A percentile compares a stretch with the other conserved stretches of the same genome.
Evolutionary conservation across 2,329 filamentous ascomycete species (phyloP).

Genomic region (Arthrobotrys megalospora): DNA sequence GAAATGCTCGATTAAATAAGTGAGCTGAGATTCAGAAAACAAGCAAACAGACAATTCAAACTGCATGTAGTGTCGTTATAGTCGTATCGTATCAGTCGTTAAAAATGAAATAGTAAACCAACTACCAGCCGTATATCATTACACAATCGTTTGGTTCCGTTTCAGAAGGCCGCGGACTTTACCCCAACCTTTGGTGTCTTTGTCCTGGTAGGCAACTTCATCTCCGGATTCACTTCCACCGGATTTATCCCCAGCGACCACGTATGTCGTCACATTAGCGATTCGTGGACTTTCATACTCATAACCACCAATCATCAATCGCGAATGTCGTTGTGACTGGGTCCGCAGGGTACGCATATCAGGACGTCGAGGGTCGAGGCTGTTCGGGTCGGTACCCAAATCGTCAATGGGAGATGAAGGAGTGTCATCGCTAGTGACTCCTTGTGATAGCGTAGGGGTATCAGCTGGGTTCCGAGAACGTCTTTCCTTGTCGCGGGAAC

Average conservation of each 20-base stretch:
- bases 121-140: conserved; percentile 43
- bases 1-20: conserved; percentile 54
- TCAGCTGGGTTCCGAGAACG: conserved; percentile 41
- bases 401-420: conserved; percentile 56
- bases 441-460: conserved; percentile 51
- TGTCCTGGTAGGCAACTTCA: conserved; percentile 33
- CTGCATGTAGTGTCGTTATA: conserved; percentile 25
- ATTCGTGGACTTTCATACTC: conserved; percentile 58
- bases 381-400: conserved; percentile 33
- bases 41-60: conserved; percentile 22
- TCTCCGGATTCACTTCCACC: conserved; percentile 53
- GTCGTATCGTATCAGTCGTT: conserved; percentile 43
- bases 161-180: conserved; percentile 59
- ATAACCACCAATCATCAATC: conserved; percentile 59
- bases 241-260: conserved; percentile 40
- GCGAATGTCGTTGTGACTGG: conserved; percentile 54
- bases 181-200: conserved; percentile 49
- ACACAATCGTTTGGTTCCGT: conserved; percentile 41
- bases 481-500: conserved; percentile 38
- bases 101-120: conserved; percentile 2
- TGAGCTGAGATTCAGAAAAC: conserved; percentile 35
- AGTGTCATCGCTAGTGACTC: conserved; percentile 45
- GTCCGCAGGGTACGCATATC: conserved; percentile 47
- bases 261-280: conserved; percentile 47
- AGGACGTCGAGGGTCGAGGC: conserved; percentile 39